Evolutionary conservation across 495 filamentous ascomycete genomes (phyloP), one percentile per base, ranked within the genome.

Genomic region (Daldinia grandis): DNA sequence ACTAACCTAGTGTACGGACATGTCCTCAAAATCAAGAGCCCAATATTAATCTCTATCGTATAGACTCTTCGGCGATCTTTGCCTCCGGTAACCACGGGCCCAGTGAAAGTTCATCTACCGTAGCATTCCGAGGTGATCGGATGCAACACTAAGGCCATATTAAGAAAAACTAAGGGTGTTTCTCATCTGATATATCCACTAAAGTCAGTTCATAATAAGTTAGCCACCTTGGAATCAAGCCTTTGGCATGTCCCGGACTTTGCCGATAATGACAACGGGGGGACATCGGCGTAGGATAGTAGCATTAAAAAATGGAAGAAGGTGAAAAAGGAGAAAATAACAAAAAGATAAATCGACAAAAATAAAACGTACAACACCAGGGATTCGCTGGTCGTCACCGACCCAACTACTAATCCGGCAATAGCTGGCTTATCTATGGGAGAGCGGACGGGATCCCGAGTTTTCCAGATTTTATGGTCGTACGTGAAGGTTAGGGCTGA

Each of bases 361-460:
- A 40, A n/a, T 2, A 44, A 44, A 59, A 59, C 56, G 37, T 81
- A 80, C 80, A 79, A 79, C 80, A 82, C 78, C 72, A 38, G 75
- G 80, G 69, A 78, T 81, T 82, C 79, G 77, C 80, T 76, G 77
- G 76, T 84, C 75, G 78, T 82, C 82, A 82, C 78, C 81, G 75
- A 83, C 80, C 78, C 76, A 77, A 82, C 76, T 82, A 81, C 81
- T 82, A 73, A 71, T 81, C 78, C 67, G 69, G 69, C 76, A n/a
- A 70, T 77, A 73, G 54, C 57, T 67, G 51, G 76, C 73, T 81
- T 80, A 75, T 77, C 77, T 79, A 81, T 72, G 81, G 80, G 74
- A 80, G 81, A 84, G 80, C 82, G 79, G 80, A 84, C 82, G 80
- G 82, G 81, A 81, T 80, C 76, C 81, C 81, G 79, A 79, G 73